A percentile compares a stretch with the other conserved stretches of the same genome.
These are phyloP conservation scores for Erysimum pusillum DNA, from an alignment of 441 rosid genomes.

Conservation along the genomic window DNA sequence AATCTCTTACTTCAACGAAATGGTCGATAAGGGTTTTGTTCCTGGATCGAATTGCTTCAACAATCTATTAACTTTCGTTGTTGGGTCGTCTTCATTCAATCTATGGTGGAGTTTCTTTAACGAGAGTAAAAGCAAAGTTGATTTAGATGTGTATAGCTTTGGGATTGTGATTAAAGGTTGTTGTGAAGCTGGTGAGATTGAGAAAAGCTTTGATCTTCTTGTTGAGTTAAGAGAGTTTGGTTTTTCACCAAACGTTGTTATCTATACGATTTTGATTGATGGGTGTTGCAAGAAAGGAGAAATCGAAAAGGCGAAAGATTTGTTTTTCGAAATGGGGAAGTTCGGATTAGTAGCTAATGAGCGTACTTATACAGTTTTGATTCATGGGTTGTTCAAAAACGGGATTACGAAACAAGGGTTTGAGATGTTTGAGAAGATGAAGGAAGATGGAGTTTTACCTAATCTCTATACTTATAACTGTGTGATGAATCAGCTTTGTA, in stretches of 20 bases:
- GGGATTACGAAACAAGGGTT: conserved; percentile 66
- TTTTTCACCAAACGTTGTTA: conserved; percentile 63
- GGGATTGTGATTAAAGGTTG: conserved; percentile 79
- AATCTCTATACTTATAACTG: conserved; percentile 69
- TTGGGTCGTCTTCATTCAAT: conserved; percentile 53
- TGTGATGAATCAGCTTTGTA: conserved; percentile 61
- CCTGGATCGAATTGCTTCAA: conserved; percentile 58
- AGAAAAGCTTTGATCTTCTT: conserved; percentile 58
- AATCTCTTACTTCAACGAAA: conserved; percentile 55
- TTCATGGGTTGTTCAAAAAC: conserved; percentile 68
- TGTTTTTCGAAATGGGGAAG: conserved; percentile 63
- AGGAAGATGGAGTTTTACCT: conserved; percentile 60
- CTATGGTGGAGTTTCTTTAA: conserved; percentile 58
- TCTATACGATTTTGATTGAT: conserved; percentile 78
- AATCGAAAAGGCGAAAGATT: conserved; percentile 54
- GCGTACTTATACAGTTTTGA: conserved; percentile 75
- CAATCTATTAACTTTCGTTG: conserved; percentile 51
- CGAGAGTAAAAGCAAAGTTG: conserved; percentile 44
- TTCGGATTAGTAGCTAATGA: conserved; percentile 73
- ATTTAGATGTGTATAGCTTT: conserved; percentile 67
- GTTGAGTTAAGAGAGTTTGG: conserved; percentile 57
- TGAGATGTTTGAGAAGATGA: conserved; percentile 72
- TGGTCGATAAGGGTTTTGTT: conserved; percentile 57
- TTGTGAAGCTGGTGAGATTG: conserved; percentile 64
- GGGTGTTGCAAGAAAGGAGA: conserved; percentile 81